These are phyloP conservation scores for Lophiotrema nucula DNA, from an alignment of 495 filamentous ascomycete genomes.

Conservation along the genomic window DNA sequence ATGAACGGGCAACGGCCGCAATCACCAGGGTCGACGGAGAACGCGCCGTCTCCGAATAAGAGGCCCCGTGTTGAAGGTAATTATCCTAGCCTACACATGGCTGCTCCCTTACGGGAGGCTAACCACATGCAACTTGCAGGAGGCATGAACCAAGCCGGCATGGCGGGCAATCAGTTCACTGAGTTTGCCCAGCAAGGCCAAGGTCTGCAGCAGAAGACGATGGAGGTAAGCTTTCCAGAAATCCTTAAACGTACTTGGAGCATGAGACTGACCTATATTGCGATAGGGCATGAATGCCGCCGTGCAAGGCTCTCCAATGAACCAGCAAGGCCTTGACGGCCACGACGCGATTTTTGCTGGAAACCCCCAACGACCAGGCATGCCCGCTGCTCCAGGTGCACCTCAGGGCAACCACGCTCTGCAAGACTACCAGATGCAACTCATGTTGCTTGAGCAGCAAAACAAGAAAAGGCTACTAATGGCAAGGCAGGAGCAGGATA, in stretches of 20 bases:
- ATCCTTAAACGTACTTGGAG: too few species aligned
- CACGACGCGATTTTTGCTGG: conserved; percentile 54
- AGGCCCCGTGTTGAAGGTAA: conserved; percentile 79
- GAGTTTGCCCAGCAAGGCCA: conserved; percentile 60
- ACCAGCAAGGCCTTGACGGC: conserved; percentile 48
- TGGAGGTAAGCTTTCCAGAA: conserved; percentile 87
- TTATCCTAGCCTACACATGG: conserved; percentile 51
- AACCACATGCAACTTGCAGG: conserved; percentile 64
- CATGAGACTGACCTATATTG: too few species aligned
- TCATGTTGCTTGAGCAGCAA: conserved; percentile 98
- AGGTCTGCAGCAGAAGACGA: conserved; percentile 72
- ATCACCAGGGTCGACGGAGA: conserved; percentile 79
- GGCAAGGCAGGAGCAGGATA: conserved; percentile 95
- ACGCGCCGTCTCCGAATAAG: conserved; percentile 84
- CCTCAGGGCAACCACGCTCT: conserved; percentile 83
- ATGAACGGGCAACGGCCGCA: conserved; percentile 77
- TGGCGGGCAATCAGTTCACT: conserved; percentile 71
- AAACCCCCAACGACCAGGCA: conserved; percentile 44
- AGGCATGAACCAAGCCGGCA: conserved; percentile 70
- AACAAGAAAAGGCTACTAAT: conserved; percentile 97
- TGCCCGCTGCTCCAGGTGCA: conserved; percentile 44
- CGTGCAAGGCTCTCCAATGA: conserved; percentile 79
- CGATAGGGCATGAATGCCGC: conserved; percentile 63
- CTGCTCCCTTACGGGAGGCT: conserved; percentile 31
- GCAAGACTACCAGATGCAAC: conserved; percentile 98